These are phyloP conservation scores for Vaccinium darrowii DNA, from an alignment of 148 eudicot genomes.

Conservation along the genomic window DNA sequence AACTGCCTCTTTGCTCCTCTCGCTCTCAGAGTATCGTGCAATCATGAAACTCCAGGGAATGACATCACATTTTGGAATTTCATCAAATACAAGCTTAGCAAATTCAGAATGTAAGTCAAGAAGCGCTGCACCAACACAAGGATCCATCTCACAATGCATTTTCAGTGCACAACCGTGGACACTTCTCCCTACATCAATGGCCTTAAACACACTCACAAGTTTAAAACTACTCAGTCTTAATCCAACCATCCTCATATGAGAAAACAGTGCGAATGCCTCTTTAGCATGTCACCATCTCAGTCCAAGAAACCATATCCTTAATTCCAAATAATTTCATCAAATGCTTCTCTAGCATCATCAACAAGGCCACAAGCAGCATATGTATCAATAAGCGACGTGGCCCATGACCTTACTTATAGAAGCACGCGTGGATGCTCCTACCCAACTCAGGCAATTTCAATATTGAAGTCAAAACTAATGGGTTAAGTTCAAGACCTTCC, in stretches of 20 bases:
- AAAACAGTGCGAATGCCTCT: constrained; percentile 47
- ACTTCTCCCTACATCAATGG: constrained; percentile 39
- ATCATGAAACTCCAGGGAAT: constrained; percentile 89
- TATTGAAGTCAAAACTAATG: constrained; percentile 70
- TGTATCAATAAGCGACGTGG: constrained; percentile 71
- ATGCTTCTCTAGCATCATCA: constrained; percentile 48
- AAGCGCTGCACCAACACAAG: constrained; percentile 59
- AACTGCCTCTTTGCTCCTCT: constrained; percentile 55
- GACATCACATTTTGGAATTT: constrained; percentile 60
- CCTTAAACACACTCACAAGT: constrained; percentile 71
- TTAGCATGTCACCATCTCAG: constrained; percentile 76
- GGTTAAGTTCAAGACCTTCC: constrained; percentile 72
- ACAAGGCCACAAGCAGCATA: constrained; percentile 65
- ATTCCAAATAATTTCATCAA: constrained; percentile 52
- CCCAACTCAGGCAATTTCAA: constrained; percentile 66
- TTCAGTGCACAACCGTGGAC: constrained; percentile 63
- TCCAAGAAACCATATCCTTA: constrained; percentile 87
- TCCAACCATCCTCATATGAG: constrained; percentile 53
- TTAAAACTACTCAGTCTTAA: constrained; percentile 69
- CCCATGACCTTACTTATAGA: constrained; percentile 63
- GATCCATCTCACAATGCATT: constrained; percentile 55
- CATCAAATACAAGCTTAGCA: constrained; percentile 63
- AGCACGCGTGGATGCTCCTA: constrained; percentile 44
- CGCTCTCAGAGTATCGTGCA: constrained; percentile 67
- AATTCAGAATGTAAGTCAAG: constrained; percentile 70